Conservation (phyloP, 2,329 filamentous ascomycete species). For the Akanthomyces lecanii region DNA sequence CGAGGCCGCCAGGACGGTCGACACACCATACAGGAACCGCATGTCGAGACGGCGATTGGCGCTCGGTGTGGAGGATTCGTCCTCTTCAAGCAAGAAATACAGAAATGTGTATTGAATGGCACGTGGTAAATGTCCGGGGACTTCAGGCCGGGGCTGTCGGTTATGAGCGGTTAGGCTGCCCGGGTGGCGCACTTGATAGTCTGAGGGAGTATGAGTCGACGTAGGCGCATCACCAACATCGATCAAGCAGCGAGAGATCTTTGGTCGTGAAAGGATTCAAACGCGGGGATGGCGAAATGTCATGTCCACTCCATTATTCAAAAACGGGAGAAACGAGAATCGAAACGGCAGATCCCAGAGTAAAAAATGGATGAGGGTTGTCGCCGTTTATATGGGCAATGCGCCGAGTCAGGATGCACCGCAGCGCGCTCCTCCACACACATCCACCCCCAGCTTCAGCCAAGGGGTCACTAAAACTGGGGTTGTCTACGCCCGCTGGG, state of each 20-base stretch:
- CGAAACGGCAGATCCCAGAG: not conserved
- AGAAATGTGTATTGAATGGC: not conserved
- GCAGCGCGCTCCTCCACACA: constrained; percentile 7
- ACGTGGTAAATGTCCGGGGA: not conserved
- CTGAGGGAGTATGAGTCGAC: not conserved
- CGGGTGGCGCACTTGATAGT: not conserved
- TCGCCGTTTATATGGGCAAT: not conserved
- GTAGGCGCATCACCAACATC: not conserved
- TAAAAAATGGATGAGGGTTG: not conserved
- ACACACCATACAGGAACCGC: not conserved
- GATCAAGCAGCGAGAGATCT: not conserved
- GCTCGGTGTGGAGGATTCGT: not conserved
- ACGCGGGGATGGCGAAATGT: not conserved
- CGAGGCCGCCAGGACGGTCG: constrained; percentile 1
- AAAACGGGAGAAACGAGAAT: not conserved
- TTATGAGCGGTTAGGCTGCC: not conserved
- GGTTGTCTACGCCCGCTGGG: not conserved
- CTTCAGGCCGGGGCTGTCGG: not conserved
- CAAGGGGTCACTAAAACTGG: not conserved
- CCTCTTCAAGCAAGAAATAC: not conserved
- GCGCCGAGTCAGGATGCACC: not conserved
- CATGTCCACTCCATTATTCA: not conserved
- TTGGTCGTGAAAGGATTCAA: not conserved
- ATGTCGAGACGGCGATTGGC: not conserved
- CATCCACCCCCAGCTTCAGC: constrained; percentile 11